Evolutionary conservation across 192 early-diverging fungal species (phyloP).

Genomic region (Diversispora epigaea): DNA sequence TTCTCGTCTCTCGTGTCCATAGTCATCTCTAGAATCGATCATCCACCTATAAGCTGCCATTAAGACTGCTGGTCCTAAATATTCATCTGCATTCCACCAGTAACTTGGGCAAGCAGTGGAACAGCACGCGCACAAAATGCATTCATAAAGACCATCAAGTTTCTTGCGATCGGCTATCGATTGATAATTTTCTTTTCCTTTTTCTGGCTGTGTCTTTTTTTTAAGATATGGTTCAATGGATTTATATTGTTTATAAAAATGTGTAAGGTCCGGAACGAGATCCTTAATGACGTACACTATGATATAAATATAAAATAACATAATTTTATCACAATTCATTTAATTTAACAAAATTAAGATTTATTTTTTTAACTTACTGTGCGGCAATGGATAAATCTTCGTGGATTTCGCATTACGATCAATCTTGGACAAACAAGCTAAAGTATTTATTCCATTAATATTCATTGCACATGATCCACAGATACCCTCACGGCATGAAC

Average conservation of each 20-base stretch:
- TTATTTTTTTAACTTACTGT: slow-evolving; percentile 57
- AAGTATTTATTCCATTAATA: slow-evolving; percentile 93
- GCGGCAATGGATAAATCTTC: slow-evolving; percentile 96
- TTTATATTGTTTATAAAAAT: slow-evolving; percentile 98
- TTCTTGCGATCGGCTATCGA: slow-evolving; percentile 93
- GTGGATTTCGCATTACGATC: slow-evolving; percentile 66
- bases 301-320: not conserved
- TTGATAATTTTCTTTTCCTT: slow-evolving; percentile 86
- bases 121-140: slow-evolving; percentile 97
- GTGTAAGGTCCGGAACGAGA: slow-evolving; percentile 92
- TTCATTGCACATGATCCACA: slow-evolving; percentile 99
- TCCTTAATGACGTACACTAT: slow-evolving; percentile 94
- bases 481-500: slow-evolving; percentile 96
- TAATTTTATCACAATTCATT: not conserved
- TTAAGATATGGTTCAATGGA: slow-evolving; percentile 95
- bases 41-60: slow-evolving; percentile 99
- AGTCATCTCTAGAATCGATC: slow-evolving; percentile 94
- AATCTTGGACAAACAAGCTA: slow-evolving; percentile 91
- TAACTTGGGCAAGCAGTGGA: slow-evolving; percentile 94
- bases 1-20: slow-evolving; percentile 77
- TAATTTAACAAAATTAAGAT: not conserved
- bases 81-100: slow-evolving; percentile 96
- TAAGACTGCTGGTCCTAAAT: slow-evolving; percentile 93
- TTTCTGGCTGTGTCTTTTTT: slow-evolving; percentile 68
- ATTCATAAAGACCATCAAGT: slow-evolving; percentile 94